Evolutionary conservation across 176 grass and related monocot species (phyloP), one percentile per base, ranked within the genome.

Genomic region (Areca catechu): DNA sequence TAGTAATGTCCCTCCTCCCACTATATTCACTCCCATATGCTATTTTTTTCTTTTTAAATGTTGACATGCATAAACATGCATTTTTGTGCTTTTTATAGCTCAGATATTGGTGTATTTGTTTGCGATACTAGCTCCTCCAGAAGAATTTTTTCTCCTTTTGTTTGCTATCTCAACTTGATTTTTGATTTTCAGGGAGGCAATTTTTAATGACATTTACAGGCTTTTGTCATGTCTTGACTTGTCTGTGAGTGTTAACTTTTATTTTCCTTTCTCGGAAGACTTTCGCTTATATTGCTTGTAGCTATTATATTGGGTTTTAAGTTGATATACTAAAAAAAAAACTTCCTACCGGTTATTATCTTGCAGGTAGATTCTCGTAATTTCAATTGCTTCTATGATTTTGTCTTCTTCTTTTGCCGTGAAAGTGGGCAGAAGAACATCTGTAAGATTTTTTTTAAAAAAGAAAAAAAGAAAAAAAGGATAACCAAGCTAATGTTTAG

Each of bases 371-470:
- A 88, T 65, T 68, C 58, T 22, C 4, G 5, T 27, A 84, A 80
- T 55, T 98, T 98, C 65, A 83, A 48, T 83, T 73, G 23, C 66
- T 91, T 97, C 69, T 97, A 97, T 29, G 78, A 88, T 67, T 97
- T 97, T 80, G 84, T 85, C 76, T 97, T 97, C 78, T 92, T 97
- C 72, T 78, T 91, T 66, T 88, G 78, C 73, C 87, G 87, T 69
- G 81, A 88, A 88, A 85, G 83, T 77, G 83, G 87, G 48, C 87
- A 97, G 61, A 97, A 92, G 78, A 97, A 67, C 65, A 88, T 97
- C 23, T 63, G 93, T 97, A 92, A 97, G 83, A 66, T 71, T 43
- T 43, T 43, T 43, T 43, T 43, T 43, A 1, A 12, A 12, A 12
- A 12, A n/a, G n/a, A n/a, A 12, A 43, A 14, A 10, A 43, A 43